Base-by-base conservation (phyloP, 2,329 filamentous ascomycete genomes). In the Furcasterigmium furcatum region DNA sequence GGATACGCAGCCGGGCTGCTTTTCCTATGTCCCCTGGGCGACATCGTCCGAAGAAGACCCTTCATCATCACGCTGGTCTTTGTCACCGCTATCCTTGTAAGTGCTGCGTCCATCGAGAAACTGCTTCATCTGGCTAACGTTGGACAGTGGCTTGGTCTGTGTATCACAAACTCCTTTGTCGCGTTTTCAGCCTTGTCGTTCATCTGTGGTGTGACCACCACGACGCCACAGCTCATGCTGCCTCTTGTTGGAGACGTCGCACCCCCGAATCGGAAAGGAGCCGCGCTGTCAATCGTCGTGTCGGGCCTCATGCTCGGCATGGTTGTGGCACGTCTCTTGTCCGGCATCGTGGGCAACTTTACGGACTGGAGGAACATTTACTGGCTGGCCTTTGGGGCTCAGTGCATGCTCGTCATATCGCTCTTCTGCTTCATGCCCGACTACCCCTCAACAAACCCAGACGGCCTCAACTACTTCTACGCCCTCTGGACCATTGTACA, bases 221-320 rank as follows among this genome's bases (percentile, higher is more conserved):
- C 92, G 2, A 92, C 88, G 4, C 88, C 87, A 12, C 83, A 86
- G 62, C 68, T 86, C 45, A 89, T 94, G 86, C 81, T 94, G 14
- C 88, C 88, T 0, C 71, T 94, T 0, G 87, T 91, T 0, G 86
- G 87, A 3, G 87, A 92, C 56, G 81, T 92, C 16, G 87, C 88
- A 0, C 87, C 88, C 0, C 72, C 80, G 0, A 68, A 83, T 35
- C 78, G 84, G 22, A 80, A 86, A 12, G 86, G 87, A 1, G 79
- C 82, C 21, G 81, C 85, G 12, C 72, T 92, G 5, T 84, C 85
- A 6, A 81, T 92, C 47, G 84, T 91, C 8, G 83, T 87, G 3
- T 88, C 85, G 0, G 88, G 88, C 2, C 70, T 92, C 2, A 77
- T 89, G 36, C 76, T 91, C 2, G 88, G 88, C 14, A 80, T 94